Percentiles rank a stretch among this genome's conserved stretches.
Conservation (phyloP, 331 rosid genomes). For the Spiraea crenata region DNA sequence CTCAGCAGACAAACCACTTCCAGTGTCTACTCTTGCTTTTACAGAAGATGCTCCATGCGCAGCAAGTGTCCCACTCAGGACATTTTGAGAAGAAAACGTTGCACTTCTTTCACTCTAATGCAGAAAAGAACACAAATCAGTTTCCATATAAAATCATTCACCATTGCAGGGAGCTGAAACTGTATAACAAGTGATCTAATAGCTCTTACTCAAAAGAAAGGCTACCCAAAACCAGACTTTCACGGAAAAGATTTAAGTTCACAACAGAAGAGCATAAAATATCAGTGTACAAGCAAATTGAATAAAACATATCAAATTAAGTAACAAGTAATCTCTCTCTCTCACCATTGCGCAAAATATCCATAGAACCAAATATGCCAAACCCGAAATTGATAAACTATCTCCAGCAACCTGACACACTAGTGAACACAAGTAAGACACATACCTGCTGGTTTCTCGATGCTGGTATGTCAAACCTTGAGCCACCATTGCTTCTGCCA, state of each 20-base stretch:
- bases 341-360: not conserved
- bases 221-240: not conserved
- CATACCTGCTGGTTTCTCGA: constrained; percentile 55
- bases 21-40: constrained; percentile 57
- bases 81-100: constrained; percentile 39
- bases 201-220: not conserved
- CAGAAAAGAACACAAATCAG: constrained; percentile 26
- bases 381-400: not conserved
- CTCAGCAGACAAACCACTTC: constrained; percentile 66
- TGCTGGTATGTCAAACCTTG: constrained; percentile 47
- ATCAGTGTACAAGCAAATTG: not conserved
- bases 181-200: not conserved
- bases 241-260: not conserved
- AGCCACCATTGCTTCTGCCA: constrained; percentile 54
- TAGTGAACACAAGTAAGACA: not conserved
- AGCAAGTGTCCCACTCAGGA: constrained; percentile 42
- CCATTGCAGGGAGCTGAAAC: not conserved
- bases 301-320: not conserved
- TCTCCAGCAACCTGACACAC: not conserved
- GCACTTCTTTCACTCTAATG: constrained; percentile 59
- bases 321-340: not conserved
- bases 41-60: constrained; percentile 48
- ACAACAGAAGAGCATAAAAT: not conserved
- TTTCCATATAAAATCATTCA: not conserved
- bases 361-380: not conserved